Evolutionary conservation across 108 stramenopile species (phyloP).

Genomic region (Fistulifera pelliculosa): DNA sequence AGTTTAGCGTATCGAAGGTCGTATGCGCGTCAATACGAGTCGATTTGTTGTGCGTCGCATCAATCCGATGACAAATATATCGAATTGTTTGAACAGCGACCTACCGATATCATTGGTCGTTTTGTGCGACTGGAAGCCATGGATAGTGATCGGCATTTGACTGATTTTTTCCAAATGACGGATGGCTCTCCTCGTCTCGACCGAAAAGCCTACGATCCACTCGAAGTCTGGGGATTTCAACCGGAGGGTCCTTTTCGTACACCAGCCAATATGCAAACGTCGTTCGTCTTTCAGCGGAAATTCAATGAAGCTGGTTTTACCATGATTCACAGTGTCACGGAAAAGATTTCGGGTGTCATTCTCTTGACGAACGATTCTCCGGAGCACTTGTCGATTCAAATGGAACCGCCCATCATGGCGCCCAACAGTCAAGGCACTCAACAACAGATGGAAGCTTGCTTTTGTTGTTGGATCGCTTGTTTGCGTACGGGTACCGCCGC

Average conservation of each 20-base stretch:
- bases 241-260: conserved; percentile 61
- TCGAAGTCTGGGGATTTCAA: conserved; percentile 79
- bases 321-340: conserved; percentile 61
- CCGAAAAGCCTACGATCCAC: conserved; percentile 51
- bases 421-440: conserved; percentile 43
- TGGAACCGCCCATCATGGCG: conserved; percentile 63
- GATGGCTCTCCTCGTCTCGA: conserved; percentile 42
- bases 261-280: conserved; percentile 27
- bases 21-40: conserved; percentile 71
- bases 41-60: conserved; percentile 42
- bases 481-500: conserved; percentile 76
- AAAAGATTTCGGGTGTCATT: conserved; percentile 56
- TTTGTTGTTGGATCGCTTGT: conserved; percentile 71
- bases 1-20: conserved; percentile 52
- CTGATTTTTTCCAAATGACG: conserved; percentile 51
- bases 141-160: conserved; percentile 38
- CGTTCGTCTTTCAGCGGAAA: conserved; percentile 46
- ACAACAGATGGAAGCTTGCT: conserved; percentile 72
- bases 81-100: conserved; percentile 33
- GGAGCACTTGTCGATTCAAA: conserved; percentile 52
- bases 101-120: conserved; percentile 53
- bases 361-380: conserved; percentile 62
- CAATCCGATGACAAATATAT: conserved; percentile 46
- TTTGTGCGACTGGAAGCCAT: conserved; percentile 59
- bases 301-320: conserved; percentile 60